phyloP scores from a whole-genome alignment of 2,329 filamentous ascomycete species.

The Aureobasidium lini region DNA sequence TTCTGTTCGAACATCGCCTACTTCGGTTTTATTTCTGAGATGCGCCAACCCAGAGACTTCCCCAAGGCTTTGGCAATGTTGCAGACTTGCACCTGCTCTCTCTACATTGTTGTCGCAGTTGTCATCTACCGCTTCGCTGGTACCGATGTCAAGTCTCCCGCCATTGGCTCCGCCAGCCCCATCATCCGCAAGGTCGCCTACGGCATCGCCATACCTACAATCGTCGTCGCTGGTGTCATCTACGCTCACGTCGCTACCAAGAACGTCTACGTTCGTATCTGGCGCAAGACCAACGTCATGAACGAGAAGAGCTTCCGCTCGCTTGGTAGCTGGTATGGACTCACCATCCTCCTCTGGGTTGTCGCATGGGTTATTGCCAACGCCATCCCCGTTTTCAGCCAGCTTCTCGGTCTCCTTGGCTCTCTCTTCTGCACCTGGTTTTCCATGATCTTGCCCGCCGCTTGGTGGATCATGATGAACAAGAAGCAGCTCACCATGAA shows the following conservation, averaged over 20 bases:
- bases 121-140: constrained; percentile 62
- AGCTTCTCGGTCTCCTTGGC: constrained; percentile 55
- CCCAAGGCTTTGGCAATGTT: constrained; percentile 56
- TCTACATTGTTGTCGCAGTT: constrained; percentile 57
- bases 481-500: constrained; percentile 34
- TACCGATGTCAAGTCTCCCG: constrained; percentile 54
- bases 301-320: constrained; percentile 31
- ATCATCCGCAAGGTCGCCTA: constrained; percentile 59
- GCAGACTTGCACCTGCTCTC: constrained; percentile 50
- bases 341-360: constrained; percentile 50
- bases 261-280: constrained; percentile 57
- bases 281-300: constrained; percentile 38
- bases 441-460: constrained; percentile 25
- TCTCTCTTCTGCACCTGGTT: constrained; percentile 62
- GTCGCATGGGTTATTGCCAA: constrained; percentile 61
- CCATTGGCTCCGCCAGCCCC: constrained; percentile 52
- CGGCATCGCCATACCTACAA: constrained; percentile 62
- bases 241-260: constrained; percentile 60
- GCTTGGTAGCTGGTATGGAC: constrained; percentile 50
- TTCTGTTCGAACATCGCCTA: constrained; percentile 46
- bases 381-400: constrained; percentile 61
- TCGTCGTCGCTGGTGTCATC: constrained; percentile 64
- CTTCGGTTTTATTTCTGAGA: constrained; percentile 55
- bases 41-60: constrained; percentile 54
- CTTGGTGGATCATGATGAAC: constrained; percentile 23